Conservation (phyloP, 1,284 basidiomycete species). For the Irpex sp. region DNA sequence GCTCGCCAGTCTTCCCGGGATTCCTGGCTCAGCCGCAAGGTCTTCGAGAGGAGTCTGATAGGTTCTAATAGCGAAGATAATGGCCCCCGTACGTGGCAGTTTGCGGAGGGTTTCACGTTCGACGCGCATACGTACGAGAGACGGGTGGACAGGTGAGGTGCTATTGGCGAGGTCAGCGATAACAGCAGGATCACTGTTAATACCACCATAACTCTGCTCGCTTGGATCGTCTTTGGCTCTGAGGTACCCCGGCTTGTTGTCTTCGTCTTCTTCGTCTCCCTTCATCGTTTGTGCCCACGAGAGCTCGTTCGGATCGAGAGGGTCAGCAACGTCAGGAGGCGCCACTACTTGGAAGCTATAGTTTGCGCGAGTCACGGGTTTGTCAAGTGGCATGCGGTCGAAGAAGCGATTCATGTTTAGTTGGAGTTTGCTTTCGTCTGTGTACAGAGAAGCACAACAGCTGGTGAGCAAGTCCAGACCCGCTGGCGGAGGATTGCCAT, state of each 20-base stretch:
- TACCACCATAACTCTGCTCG: no score
- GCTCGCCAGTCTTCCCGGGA: constrained; percentile 63
- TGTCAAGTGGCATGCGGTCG: constrained; percentile 57
- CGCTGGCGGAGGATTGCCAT: no score
- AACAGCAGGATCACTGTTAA: no score
- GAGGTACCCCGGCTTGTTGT: constrained; percentile 22
- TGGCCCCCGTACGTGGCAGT: constrained; percentile 62
- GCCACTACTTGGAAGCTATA: constrained; percentile 60
- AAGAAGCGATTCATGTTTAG: constrained; percentile 70
- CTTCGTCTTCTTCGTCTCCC: constrained; percentile 54
- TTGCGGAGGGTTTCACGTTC: constrained; percentile 75
- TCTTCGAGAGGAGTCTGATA: constrained; percentile 60
- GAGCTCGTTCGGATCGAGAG: constrained; percentile 60
- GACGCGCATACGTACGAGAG: constrained; percentile 55
- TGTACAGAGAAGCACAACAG: no score
- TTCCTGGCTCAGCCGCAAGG: constrained; percentile 57
- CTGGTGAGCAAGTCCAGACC: no score
- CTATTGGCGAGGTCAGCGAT: constrained; percentile 5
- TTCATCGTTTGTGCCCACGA: constrained; percentile 64
- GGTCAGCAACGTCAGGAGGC: constrained; percentile 23
- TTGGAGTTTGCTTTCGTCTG: constrained; percentile 65
- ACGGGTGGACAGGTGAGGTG: constrained; percentile 27
- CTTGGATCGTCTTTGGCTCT: constrained; percentile 12
- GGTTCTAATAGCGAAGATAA: constrained; percentile 77
- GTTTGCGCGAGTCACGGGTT: constrained; percentile 73